Base-by-base conservation (phyloP, 2,329 filamentous ascomycete genomes). In the Nemania diffusa region DNA sequence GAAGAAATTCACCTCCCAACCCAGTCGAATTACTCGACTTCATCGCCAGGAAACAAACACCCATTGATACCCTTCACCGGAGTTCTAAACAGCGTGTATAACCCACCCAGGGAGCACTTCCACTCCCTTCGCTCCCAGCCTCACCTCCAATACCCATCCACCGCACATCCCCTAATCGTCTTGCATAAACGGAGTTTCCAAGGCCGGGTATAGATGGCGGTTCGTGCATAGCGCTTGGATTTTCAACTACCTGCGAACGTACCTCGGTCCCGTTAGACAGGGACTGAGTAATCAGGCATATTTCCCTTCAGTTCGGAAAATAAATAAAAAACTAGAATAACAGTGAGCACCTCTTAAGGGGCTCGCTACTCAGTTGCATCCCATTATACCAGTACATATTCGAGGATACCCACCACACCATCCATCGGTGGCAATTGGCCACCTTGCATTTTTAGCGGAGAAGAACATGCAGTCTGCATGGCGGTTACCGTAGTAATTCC, bases 121-220 rank as follows among this genome's bases (percentile, higher is more conserved):
- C 22, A 2, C 1, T 5, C 7, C 4, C 20, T 22, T 13, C 20
- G 9, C 15, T 3, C 11, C 22, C 56, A 2, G 15, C 22, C 57
- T 29, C 26, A 27, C 22, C 17, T 20, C 29, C 22, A 27, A 17
- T 34, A 34, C 7, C 26, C 9, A 40, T 29, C n/a, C 52, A 48
- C 17, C n/a, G 44, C 26, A 51, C 7, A 52, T 40, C 52, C 22
- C 34, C n/a, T n/a, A 50, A 46, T 24, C 29, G 32, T 51, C 37
- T 62, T 62, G 65, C 65, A 68, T 68, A 55, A 50, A 50, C 13
- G 65, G 62, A 68, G 52, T 68, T 67, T 57, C 48, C 34, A 32
- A 24, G 59, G 50, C 53, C n/a, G 59, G 44, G 37, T 37, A 66
- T 67, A 67, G 55, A 67, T 40, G 51, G 44, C 22, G 42, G 32